Conservation (phyloP, 345 rosid species). For the Salix koriyanagi region DNA sequence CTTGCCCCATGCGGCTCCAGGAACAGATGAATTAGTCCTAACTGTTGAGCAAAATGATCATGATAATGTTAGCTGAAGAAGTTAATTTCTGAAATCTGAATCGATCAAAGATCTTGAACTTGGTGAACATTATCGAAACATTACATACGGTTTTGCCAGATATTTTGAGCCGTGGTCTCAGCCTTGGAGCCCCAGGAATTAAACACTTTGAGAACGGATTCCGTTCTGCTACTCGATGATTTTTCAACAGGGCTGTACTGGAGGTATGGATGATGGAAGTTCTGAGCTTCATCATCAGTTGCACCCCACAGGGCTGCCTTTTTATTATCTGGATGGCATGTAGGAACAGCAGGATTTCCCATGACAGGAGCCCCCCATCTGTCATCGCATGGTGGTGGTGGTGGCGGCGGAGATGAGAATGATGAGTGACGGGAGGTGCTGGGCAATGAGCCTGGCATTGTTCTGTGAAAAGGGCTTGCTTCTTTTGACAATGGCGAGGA, state of each 20-base stretch:
- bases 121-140: neutral
- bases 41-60: constrained; percentile 18
- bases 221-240: constrained; percentile 40
- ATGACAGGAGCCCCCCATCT: constrained; percentile 55
- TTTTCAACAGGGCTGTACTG: constrained; percentile 38
- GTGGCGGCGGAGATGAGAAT: neutral
- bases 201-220: constrained; percentile 43
- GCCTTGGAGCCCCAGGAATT: constrained; percentile 51
- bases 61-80: no score
- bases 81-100: neutral
- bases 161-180: constrained; percentile 44
- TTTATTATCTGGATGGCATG: constrained; percentile 52
- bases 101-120: neutral
- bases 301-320: constrained; percentile 60
- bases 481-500: neutral
- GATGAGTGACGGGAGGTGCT: constrained; percentile 5
- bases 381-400: constrained; percentile 8
- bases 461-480: constrained; percentile 21
- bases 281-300: constrained; percentile 21
- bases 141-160: constrained; percentile 51
- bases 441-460: neutral
- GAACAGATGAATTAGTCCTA: constrained; percentile 41
- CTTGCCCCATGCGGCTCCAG: constrained; percentile 61
- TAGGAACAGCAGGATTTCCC: constrained; percentile 56
- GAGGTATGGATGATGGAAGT: constrained; percentile 43